These are phyloP conservation scores for Toxoplasma gondii DNA, from an alignment of 169 alveolate species.

Conservation along the genomic window DNA sequence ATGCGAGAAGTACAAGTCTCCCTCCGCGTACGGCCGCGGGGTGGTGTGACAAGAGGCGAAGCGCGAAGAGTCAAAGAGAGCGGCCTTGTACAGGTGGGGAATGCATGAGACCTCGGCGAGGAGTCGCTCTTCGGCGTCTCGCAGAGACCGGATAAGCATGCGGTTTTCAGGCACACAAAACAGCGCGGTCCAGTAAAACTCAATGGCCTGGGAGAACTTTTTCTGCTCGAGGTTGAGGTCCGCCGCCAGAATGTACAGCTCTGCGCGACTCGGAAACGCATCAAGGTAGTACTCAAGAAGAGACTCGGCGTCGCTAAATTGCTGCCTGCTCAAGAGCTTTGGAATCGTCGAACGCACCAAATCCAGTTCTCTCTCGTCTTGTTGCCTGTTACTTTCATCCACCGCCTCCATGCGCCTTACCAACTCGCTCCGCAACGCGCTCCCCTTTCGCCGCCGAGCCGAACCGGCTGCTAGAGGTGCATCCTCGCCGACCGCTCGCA, in stretches of 20 bases:
- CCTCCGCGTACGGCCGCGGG: not conserved
- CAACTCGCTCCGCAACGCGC: not conserved
- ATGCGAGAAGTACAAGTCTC: not conserved
- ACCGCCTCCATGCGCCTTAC: not conserved
- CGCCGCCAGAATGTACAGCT: not conserved
- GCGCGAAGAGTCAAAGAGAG: constrained; percentile 1
- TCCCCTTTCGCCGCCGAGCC: not conserved
- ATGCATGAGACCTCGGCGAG: not conserved
- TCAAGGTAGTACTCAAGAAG: not conserved
- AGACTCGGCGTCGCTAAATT: constrained; percentile 4
- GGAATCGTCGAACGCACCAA: not conserved
- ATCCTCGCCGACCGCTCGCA: not conserved
- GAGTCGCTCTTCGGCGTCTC: not conserved
- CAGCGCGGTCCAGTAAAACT: constrained; percentile 19
- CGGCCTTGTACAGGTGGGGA: constrained; percentile 23
- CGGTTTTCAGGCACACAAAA: not conserved
- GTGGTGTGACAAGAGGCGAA: not conserved
- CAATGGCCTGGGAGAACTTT: not conserved
- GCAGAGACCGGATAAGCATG: not conserved
- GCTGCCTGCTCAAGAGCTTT: not conserved
- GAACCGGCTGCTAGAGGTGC: not conserved
- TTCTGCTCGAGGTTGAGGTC: not conserved
- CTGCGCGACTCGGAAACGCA: not conserved
- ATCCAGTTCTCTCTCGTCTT: not conserved
- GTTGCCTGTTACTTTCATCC: not conserved